Conservation (phyloP, 768 basidiomycete genomes). For the Panus rudis region DNA sequence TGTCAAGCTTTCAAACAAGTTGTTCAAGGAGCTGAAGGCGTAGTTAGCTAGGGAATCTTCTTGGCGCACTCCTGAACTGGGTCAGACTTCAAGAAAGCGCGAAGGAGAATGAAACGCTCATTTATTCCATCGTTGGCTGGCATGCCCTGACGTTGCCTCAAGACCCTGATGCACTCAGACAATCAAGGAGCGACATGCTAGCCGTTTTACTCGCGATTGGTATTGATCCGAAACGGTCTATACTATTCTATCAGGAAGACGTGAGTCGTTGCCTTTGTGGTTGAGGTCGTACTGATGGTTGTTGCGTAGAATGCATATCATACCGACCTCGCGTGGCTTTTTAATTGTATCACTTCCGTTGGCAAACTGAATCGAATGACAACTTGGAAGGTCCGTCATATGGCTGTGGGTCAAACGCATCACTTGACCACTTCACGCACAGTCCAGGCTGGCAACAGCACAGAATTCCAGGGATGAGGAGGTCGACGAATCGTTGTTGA, state of each 20-base stretch:
- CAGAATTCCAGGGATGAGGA: constrained; percentile 72
- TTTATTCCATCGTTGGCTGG: constrained; percentile 90
- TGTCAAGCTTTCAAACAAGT: constrained; percentile 15
- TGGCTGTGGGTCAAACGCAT: no score
- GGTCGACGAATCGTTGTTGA: constrained; percentile 75
- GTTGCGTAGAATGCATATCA: constrained; percentile 67
- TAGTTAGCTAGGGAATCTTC: constrained; percentile 81
- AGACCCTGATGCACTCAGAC: constrained; percentile 54
- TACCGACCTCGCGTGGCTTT: constrained; percentile 83
- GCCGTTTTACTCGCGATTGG: constrained; percentile 82
- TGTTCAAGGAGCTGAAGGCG: constrained; percentile 3
- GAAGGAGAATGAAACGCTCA: constrained; percentile 48
- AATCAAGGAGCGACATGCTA: constrained; percentile 68
- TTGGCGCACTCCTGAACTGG: constrained; percentile 90
- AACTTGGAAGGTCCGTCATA: constrained; percentile 77
- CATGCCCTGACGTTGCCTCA: constrained; percentile 93
- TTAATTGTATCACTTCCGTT: constrained; percentile 78
- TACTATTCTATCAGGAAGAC: constrained; percentile 85
- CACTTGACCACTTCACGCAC: constrained; percentile 1
- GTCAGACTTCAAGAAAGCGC: constrained; percentile 67
- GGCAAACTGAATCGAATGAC: constrained; percentile 88
- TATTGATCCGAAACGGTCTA: constrained; percentile 66
- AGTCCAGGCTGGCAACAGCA: constrained; percentile 72
- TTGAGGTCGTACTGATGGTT: neutral
- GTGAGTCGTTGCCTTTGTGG: constrained; percentile 34